phyloP scores from a whole-genome alignment of 768 basidiomycete species.

The Xanthoconium stramineum region DNA sequence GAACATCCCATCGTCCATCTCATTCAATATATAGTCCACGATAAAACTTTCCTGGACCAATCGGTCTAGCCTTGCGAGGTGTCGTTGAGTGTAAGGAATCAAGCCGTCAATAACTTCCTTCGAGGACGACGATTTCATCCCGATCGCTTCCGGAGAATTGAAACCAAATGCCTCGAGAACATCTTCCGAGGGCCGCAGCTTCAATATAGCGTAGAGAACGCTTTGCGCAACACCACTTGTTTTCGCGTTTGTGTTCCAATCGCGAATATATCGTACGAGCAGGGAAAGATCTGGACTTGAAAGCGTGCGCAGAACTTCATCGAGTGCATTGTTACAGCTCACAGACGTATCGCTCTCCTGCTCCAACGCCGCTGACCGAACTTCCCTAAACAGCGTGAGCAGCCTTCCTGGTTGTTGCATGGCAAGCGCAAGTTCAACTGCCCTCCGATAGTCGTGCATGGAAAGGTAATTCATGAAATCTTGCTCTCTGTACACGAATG shows the following conservation, averaged over 20 bases:
- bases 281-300: constrained; percentile 71
- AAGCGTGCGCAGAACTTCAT: constrained; percentile 76
- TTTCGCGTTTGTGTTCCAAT: constrained; percentile 96
- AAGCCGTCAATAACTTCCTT: constrained; percentile 82
- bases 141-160: constrained; percentile 17
- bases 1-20: constrained; percentile 84
- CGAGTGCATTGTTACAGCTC: constrained; percentile 72
- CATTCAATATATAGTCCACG: constrained; percentile 82
- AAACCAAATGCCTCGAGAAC: constrained; percentile 60
- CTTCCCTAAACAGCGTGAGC: constrained; percentile 69
- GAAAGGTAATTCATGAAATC: constrained; percentile 89
- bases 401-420: constrained; percentile 94
- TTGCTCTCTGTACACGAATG: constrained; percentile 75
- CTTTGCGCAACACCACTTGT: constrained; percentile 83
- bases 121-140: constrained; percentile 33
- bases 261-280: constrained; percentile 75
- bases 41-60: constrained; percentile 94
- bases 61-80: constrained; percentile 79
- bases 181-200: constrained; percentile 71
- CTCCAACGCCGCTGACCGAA: constrained; percentile 38
- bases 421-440: constrained; percentile 86
- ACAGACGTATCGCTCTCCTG: constrained; percentile 34
- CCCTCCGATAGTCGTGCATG: constrained; percentile 84
- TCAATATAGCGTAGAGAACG: constrained; percentile 77
- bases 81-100: constrained; percentile 93